Evolutionary conservation across 441 rosid species (phyloP).

Genomic region (Mallotus repandus): DNA sequence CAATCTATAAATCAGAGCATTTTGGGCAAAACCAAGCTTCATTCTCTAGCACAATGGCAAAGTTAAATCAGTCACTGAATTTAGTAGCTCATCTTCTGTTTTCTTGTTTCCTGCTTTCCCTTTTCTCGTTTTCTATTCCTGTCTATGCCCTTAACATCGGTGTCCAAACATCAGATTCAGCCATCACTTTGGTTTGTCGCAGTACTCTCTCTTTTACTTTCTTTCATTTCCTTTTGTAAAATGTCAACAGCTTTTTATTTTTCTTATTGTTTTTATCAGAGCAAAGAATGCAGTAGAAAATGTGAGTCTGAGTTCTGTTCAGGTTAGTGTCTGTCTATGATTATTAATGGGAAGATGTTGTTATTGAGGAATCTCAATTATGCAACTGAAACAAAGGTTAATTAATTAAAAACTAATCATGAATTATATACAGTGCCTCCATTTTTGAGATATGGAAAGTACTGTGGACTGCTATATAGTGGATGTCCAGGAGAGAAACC

Average conservation of each 20-base stretch:
- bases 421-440: conserved; percentile 57
- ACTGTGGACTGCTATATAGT: conserved; percentile 74
- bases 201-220: too few relatives aligned
- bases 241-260: background rate
- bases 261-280: conserved; percentile 31
- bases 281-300: conserved; percentile 75
- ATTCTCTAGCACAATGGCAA: conserved; percentile 14
- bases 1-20: conserved; percentile 24
- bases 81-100: conserved; percentile 21
- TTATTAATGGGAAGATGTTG: background rate
- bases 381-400: too few relatives aligned
- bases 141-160: conserved; percentile 64
- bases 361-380: background rate
- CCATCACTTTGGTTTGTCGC: conserved; percentile 49
- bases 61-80: conserved; percentile 14
- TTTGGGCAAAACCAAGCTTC: conserved; percentile 28
- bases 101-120: conserved; percentile 14
- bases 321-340: conserved; percentile 33
- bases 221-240: background rate
- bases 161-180: conserved; percentile 45
- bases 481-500: conserved; percentile 86
- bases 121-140: conserved; percentile 25
- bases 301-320: conserved; percentile 85
- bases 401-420: too few relatives aligned
- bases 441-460: conserved; percentile 82